Evolutionary conservation across 1,284 basidiomycete genomes (phyloP).

Genomic region (Austroboletus niveus): DNA sequence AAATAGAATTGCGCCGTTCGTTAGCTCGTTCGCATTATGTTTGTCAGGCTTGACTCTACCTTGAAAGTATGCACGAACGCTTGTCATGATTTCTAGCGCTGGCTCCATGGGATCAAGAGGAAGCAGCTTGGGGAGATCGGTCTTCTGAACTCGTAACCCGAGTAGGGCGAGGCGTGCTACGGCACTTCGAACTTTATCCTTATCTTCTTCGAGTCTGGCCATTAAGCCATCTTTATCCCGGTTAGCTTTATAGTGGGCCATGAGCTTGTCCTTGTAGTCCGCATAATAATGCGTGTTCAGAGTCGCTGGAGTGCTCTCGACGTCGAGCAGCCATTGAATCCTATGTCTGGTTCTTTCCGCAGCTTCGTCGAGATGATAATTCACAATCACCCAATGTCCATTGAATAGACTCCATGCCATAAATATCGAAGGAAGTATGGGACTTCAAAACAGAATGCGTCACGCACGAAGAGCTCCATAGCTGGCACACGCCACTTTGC

Average conservation of each 20-base stretch:
- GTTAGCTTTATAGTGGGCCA: conserved; percentile 45
- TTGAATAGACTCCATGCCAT: too few relatives aligned
- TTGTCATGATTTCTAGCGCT: conserved; percentile 65
- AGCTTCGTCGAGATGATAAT: conserved; percentile 46
- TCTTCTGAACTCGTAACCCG: conserved; percentile 41
- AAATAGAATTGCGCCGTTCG: neutral
- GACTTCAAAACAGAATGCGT: neutral
- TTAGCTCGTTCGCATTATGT: neutral
- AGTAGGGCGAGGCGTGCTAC: conserved; percentile 48
- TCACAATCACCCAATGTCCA: conserved; percentile 41
- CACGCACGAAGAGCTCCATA: conserved; percentile 47
- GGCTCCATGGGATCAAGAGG: conserved; percentile 53
- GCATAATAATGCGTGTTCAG: conserved; percentile 58
- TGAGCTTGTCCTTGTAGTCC: conserved; percentile 58
- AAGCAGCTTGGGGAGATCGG: conserved; percentile 52
- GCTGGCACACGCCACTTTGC: conserved; percentile 51
- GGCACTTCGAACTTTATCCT: conserved; percentile 24
- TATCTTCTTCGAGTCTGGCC: conserved; percentile 11
- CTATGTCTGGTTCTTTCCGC: conserved; percentile 39
- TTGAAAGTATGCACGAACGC: conserved; percentile 73
- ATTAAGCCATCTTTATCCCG: conserved; percentile 36
- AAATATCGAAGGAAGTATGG: neutral
- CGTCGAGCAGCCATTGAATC: conserved; percentile 50
- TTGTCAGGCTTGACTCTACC: conserved; percentile 37
- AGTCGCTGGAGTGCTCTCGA: conserved; percentile 54